Evolutionary conservation across 352 stramenopile genomes (phyloP).

Genomic region (Thraustotheca clavata): DNA sequence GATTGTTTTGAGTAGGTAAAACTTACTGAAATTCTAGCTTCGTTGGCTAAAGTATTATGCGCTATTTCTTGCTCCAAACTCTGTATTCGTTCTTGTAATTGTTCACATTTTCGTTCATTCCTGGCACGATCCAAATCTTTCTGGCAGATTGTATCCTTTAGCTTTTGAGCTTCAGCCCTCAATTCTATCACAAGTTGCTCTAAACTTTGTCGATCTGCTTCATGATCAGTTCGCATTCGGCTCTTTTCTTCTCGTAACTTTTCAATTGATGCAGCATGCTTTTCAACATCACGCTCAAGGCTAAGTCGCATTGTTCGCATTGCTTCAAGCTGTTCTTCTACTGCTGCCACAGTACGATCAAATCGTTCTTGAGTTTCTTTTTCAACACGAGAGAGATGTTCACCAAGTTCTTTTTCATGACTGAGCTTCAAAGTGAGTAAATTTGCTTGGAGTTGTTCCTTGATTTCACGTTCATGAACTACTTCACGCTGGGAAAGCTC

Average conservation of each 20-base stretch:
- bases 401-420: constrained; percentile 44
- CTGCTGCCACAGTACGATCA: constrained; percentile 37
- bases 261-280: constrained; percentile 42
- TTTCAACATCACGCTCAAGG: constrained; percentile 57
- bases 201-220: constrained; percentile 24
- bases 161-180: constrained; percentile 35
- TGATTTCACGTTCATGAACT: constrained; percentile 37
- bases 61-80: neutral
- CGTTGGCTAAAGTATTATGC: neutral
- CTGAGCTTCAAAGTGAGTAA: constrained; percentile 40
- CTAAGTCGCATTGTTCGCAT: constrained; percentile 49
- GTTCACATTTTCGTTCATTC: neutral
- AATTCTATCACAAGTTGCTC: constrained; percentile 30
- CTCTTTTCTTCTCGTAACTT: constrained; percentile 49
- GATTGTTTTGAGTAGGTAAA: neutral
- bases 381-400: constrained; percentile 48
- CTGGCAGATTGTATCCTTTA: constrained; percentile 33
- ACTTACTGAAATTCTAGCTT: neutral
- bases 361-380: constrained; percentile 42
- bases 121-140: neutral
- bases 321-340: constrained; percentile 56
- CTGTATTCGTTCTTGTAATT: neutral
- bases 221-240: constrained; percentile 27
- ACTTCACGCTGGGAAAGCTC: constrained; percentile 26
- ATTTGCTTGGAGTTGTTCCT: constrained; percentile 37